Evolutionary conservation across 345 rosid genomes (phyloP).

Genomic region (Lepidium didymum): DNA sequence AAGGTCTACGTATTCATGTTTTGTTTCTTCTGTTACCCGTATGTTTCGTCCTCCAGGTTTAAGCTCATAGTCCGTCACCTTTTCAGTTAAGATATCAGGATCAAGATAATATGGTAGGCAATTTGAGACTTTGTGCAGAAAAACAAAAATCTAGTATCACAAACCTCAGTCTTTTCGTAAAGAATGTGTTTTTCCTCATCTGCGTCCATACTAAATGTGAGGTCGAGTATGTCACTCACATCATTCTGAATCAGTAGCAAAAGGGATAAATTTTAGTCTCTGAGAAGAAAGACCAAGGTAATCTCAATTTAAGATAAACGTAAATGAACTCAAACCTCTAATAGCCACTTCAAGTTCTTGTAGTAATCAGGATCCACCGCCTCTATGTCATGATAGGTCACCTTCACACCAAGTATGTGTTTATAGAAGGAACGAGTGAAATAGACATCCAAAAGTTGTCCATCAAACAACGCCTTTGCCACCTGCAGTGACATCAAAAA

Average conservation of each 20-base stretch:
- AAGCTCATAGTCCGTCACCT: slow-evolving; percentile 98
- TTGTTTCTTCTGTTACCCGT: slow-evolving; percentile 94
- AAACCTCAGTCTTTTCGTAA: slow-evolving; percentile 90
- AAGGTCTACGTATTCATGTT: slow-evolving; percentile 95
- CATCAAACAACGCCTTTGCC: slow-evolving; percentile 91
- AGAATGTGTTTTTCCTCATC: slow-evolving; percentile 96
- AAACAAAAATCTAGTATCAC: background rate
- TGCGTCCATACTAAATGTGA: slow-evolving; percentile 97
- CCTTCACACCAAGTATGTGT: slow-evolving; percentile 93
- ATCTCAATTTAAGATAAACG: background rate
- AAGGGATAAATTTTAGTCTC: background rate
- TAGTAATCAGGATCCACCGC: slow-evolving; percentile 99
- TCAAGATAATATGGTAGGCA: background rate
- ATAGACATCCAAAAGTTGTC: slow-evolving; percentile 95
- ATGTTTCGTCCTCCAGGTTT: slow-evolving; percentile 94
- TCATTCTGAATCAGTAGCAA: slow-evolving; percentile 58
- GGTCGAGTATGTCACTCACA: slow-evolving; percentile 71
- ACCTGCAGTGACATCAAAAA: slow-evolving; percentile 49
- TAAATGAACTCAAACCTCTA: slow-evolving; percentile 58
- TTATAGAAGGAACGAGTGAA: slow-evolving; percentile 93
- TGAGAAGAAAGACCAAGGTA: background rate
- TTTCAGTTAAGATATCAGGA: slow-evolving; percentile 20
- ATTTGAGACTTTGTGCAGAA: background rate
- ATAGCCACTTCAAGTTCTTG: slow-evolving; percentile 93
- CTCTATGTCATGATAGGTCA: slow-evolving; percentile 97